phyloP scores from a whole-genome alignment of 2,329 filamentous ascomycete species.

The Penicillium sp. region DNA sequence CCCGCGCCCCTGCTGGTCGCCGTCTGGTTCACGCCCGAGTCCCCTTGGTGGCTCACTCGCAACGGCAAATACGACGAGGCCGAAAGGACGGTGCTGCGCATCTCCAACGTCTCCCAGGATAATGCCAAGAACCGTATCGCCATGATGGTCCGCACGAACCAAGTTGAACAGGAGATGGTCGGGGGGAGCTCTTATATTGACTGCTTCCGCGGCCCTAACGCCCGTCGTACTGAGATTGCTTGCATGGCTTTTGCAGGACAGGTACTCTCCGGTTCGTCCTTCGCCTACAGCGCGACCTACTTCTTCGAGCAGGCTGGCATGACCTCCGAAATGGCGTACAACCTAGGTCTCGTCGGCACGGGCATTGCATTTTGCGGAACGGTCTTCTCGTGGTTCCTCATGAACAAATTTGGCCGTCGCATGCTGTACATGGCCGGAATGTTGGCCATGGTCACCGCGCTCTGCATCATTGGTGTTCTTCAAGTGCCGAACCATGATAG shows the following conservation, averaged over 20 bases:
- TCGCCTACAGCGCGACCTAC: slow-evolving; percentile 26
- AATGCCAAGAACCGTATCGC: slow-evolving; percentile 49
- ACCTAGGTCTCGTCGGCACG: not conserved
- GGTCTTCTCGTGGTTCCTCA: not conserved
- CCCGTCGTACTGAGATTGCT: slow-evolving; percentile 47
- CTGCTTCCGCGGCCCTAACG: slow-evolving; percentile 34
- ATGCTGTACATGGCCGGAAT: not conserved
- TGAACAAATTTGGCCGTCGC: not conserved
- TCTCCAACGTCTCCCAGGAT: slow-evolving; percentile 45
- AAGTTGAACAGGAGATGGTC: slow-evolving; percentile 26
- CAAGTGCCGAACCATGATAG: no score
- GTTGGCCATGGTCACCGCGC: no score
- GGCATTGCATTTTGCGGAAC: not conserved
- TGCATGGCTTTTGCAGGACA: slow-evolving; percentile 42
- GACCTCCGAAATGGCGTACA: not conserved
- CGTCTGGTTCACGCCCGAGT: slow-evolving; percentile 29
- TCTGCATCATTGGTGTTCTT: no score
- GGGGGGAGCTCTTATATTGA: slow-evolving; percentile 29
- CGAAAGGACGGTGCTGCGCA: slow-evolving; percentile 30
- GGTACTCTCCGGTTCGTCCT: slow-evolving; percentile 31
- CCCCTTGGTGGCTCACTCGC: slow-evolving; percentile 24
- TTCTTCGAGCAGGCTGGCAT: not conserved
- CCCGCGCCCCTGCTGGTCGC: slow-evolving; percentile 26
- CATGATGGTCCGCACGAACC: slow-evolving; percentile 63
- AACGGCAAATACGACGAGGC: slow-evolving; percentile 46